Base-by-base conservation (phyloP, 805 yeast genomes). In the Monosporozyma servazzii region DNA sequence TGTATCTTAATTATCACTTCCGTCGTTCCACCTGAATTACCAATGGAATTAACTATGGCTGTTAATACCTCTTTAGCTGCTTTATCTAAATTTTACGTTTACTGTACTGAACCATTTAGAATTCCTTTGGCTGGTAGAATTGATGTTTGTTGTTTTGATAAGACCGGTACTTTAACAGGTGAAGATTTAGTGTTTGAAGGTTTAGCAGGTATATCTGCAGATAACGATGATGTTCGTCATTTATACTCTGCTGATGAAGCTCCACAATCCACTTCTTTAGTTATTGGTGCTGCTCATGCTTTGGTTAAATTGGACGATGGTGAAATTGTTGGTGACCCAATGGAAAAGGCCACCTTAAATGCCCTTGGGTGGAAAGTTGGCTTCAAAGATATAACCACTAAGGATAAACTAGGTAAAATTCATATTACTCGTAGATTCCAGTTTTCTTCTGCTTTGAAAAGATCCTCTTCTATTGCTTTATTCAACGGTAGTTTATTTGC, bases 11-110 rank as follows among this genome's bases (percentile, higher is more conserved):
- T 93, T 60, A 80, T 93, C 61, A 93, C 99, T 18, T 90, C 98
- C 48, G 99, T 93, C 56, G 99, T 93, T 41, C 99, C 99, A 37
- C 99, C 99, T 43, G 99, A 93, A 72, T 78, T 93, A 59, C 99
- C 99, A 53, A 93, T 93, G 98, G 99, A 93, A 74, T 78, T 93
- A 61, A 93, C 99, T 13, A 84, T 93, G 91, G 98, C 99, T 54
- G 99, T 93, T 41, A 93, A 93, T 71, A 78, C 86, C 39, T 90
- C 98, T 6, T 75, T 93, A 67, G 81, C 89, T 53, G 89, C 97
- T 2, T 76, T 93, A 57, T 82, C 86, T 60, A 93, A 93, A 70
- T 84, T 77, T 67, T 90, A 84, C 67, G 84, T 93, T 56, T 93
- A 86, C 74, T 93, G 99, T 75, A 93, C 99, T 43, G 99, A 93